Percentiles rank a stretch among this genome's conserved stretches.
Conservation (phyloP, 148 eudicot species). For the Hydrangea macrophylla region DNA sequence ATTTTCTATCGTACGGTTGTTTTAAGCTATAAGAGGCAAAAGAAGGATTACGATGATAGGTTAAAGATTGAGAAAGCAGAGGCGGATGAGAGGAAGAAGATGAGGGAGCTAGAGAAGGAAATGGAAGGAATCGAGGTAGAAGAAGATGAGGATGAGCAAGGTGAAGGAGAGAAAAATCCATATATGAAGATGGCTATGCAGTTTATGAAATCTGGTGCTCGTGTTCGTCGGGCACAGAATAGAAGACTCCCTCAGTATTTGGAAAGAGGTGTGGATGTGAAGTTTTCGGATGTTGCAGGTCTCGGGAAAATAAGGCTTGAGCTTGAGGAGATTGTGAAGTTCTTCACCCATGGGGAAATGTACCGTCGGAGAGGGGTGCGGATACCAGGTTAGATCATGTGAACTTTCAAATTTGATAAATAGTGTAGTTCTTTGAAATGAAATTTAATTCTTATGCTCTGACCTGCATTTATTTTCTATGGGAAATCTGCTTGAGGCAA, state of each 20-base stretch:
- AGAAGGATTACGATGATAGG: constrained; percentile 93
- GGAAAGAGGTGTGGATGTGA: constrained; percentile 82
- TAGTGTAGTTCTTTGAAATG: background rate
- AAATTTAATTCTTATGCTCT: background rate
- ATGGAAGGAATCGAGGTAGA: constrained; percentile 53
- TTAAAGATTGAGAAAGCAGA: constrained; percentile 88
- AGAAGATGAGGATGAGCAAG: constrained; percentile 63
- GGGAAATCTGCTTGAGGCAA: background rate
- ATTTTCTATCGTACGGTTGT: constrained; percentile 74
- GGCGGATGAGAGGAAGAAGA: constrained; percentile 85
- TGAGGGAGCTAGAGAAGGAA: constrained; percentile 71
- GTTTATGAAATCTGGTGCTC: constrained; percentile 94
- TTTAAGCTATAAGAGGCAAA: constrained; percentile 63
- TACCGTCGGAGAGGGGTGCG: constrained; percentile 89
- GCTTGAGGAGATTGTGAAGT: constrained; percentile 95
- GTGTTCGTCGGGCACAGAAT: constrained; percentile 59
- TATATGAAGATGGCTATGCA: constrained; percentile 77
- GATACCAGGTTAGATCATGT: constrained; percentile 66
- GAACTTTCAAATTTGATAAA: background rate
- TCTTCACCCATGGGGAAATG: constrained; percentile 90
- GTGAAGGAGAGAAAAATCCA: constrained; percentile 54
- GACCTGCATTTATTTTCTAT: background rate
- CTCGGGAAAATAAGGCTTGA: constrained; percentile 91
- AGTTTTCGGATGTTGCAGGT: constrained; percentile 96
- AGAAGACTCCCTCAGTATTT: constrained; percentile 68